Evolutionary conservation across 2,329 filamentous ascomycete species (phyloP).

Genomic region (Zarea fungicola): DNA sequence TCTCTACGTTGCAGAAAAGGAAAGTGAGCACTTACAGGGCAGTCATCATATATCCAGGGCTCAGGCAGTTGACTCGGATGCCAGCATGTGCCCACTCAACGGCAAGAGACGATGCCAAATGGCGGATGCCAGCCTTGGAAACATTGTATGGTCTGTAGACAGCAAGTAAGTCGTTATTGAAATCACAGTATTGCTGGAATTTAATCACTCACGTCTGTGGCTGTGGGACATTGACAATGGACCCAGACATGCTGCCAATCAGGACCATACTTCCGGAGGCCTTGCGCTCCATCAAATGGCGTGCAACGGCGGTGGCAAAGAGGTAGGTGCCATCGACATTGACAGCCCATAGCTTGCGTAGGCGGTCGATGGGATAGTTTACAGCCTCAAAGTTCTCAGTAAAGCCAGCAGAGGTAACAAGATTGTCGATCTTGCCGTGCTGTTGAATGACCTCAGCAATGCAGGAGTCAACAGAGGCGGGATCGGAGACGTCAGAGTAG

Average conservation of each 20-base stretch:
- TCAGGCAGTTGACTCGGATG: conserved; percentile 93
- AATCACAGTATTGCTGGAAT: too few species aligned
- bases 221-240: conserved; percentile 93
- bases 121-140: conserved; percentile 85
- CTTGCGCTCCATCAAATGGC: conserved; percentile 81
- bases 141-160: conserved; percentile 73
- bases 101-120: conserved; percentile 79
- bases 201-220: conserved; percentile 66
- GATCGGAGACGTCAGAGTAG: conserved; percentile 79
- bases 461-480: conserved; percentile 69
- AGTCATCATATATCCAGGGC: conserved; percentile 94
- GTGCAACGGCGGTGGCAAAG: conserved; percentile 77
- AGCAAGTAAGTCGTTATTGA: conserved; percentile 14
- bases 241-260: conserved; percentile 91
- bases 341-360: conserved; percentile 90
- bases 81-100: conserved; percentile 88
- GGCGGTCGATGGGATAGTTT: conserved; percentile 82
- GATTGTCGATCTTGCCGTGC: conserved; percentile 81
- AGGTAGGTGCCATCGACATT: conserved; percentile 91
- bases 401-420: conserved; percentile 95
- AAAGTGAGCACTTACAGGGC: conserved; percentile 60
- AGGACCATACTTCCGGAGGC: conserved; percentile 81
- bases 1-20: not conserved
- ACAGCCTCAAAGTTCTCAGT: conserved; percentile 93
- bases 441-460: conserved; percentile 52